These are phyloP conservation scores for Rhynchospora pubera DNA, from an alignment of 176 grass and related monocot genomes.

Conservation along the genomic window DNA sequence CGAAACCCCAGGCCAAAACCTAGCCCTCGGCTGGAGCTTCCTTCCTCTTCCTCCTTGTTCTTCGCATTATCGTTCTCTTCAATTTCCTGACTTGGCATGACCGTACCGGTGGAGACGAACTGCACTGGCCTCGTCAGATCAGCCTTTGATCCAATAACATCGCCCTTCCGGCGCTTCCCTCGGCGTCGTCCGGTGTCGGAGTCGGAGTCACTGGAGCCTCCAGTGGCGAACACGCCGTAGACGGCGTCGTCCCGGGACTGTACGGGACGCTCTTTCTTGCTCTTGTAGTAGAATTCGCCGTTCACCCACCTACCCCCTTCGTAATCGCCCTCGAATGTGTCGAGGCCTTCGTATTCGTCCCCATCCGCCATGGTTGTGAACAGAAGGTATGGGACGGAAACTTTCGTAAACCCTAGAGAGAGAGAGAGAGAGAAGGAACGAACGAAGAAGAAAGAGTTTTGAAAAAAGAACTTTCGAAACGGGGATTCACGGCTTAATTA, in stretches of 20 bases:
- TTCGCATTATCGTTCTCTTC: constrained; percentile 46
- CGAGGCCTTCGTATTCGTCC: constrained; percentile 47
- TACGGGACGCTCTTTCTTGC: constrained; percentile 38
- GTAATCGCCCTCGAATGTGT: constrained; percentile 62
- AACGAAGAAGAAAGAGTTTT: neutral
- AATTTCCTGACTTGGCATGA: constrained; percentile 31
- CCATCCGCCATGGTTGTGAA: constrained; percentile 45
- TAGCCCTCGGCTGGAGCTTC: constrained; percentile 27
- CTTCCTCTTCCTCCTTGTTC: constrained; percentile 35
- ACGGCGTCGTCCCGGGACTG: constrained; percentile 61
- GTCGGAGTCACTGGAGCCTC: constrained; percentile 23
- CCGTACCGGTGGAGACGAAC: constrained; percentile 10
- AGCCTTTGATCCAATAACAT: neutral
- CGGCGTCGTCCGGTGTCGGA: constrained; percentile 13
- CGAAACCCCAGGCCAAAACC: constrained; percentile 32
- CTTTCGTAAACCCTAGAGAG: constrained; percentile 14
- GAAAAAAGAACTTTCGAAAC: constrained; percentile 7
- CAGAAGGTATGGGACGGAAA: neutral
- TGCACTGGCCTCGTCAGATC: constrained; percentile 20
- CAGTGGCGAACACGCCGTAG: constrained; percentile 35
- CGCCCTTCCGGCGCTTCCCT: constrained; percentile 2
- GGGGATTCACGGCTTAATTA: neutral
- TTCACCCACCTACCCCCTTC: constrained; percentile 64
- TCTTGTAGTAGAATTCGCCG: constrained; percentile 60
- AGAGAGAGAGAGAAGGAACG: too few species aligned